Evolutionary conservation across 495 filamentous ascomycete species (phyloP).

Genomic region (Neurospora sublineolata): DNA sequence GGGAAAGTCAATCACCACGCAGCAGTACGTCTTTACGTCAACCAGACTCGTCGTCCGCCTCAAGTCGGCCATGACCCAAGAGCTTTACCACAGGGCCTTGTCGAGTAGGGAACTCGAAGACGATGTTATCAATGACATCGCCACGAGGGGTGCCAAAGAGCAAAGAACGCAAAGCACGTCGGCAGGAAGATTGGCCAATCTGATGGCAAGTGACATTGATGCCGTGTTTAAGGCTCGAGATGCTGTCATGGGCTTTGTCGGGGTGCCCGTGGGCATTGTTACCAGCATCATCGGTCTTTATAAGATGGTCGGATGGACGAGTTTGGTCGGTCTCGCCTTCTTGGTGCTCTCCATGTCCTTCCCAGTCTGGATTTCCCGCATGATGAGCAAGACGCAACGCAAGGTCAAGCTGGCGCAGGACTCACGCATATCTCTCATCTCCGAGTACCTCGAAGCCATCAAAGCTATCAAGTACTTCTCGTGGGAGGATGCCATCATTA

Average conservation of each 20-base stretch:
- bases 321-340: constrained; percentile 30
- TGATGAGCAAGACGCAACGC: constrained; percentile 29
- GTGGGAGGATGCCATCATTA: constrained; percentile 36
- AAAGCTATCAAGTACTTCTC: constrained; percentile 42
- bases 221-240: constrained; percentile 32
- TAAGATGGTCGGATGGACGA: constrained; percentile 34
- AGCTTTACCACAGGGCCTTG: constrained; percentile 40
- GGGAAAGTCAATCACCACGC: constrained; percentile 29
- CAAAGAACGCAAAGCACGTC: constrained; percentile 25
- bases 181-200: constrained; percentile 35
- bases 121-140: constrained; percentile 25
- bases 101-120: constrained; percentile 33
- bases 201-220: constrained; percentile 41
- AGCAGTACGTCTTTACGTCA: constrained; percentile 39
- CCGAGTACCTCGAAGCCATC: constrained; percentile 38
- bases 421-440: constrained; percentile 37
- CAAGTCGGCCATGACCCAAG: constrained; percentile 36
- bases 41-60: constrained; percentile 36
- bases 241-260: constrained; percentile 26
- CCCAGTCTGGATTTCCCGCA: constrained; percentile 27
- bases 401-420: constrained; percentile 37
- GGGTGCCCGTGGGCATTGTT: constrained; percentile 25
- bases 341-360: constrained; percentile 30
- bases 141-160: constrained; percentile 16
- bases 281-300: constrained; percentile 31